Conservation (phyloP, 2,329 filamentous ascomycete genomes). For the Calonectria ilicicola region DNA sequence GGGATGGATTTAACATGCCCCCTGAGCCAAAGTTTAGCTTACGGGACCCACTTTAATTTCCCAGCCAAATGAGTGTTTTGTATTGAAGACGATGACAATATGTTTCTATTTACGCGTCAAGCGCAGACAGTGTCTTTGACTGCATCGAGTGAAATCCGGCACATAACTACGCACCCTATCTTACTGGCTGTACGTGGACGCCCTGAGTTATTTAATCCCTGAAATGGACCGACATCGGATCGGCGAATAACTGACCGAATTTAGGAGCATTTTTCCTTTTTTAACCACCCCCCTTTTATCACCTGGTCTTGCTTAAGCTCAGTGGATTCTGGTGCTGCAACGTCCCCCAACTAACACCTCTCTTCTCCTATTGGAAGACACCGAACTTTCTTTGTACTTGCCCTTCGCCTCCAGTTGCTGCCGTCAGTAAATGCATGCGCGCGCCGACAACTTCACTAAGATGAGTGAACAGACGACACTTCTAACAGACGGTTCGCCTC, state of each 20-base stretch:
- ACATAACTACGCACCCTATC: not conserved
- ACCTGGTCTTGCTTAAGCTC: not conserved
- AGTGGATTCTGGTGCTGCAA: not conserved
- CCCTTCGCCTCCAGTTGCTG: not conserved
- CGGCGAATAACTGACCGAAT: constrained; percentile 5
- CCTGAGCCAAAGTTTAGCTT: not conserved
- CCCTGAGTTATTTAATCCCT: not conserved
- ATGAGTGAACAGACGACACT: not conserved
- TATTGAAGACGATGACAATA: not conserved
- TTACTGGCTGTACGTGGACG: not conserved
- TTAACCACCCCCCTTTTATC: not conserved
- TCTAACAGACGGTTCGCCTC: not conserved
- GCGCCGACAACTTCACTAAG: not conserved
- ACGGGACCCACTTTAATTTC: not conserved
- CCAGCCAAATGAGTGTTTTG: not conserved
- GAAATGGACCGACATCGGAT: constrained; percentile 1
- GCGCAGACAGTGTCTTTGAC: not conserved
- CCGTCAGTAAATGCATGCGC: not conserved
- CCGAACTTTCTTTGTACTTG: not conserved
- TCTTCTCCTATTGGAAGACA: not conserved
- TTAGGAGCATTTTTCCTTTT: not conserved
- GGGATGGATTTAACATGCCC: not conserved
- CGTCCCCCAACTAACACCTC: not conserved
- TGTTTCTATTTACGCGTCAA: not conserved
- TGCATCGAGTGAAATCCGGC: not conserved